Conservation (phyloP, 257 asterid species). For the Solanum pinnatisectum region DNA sequence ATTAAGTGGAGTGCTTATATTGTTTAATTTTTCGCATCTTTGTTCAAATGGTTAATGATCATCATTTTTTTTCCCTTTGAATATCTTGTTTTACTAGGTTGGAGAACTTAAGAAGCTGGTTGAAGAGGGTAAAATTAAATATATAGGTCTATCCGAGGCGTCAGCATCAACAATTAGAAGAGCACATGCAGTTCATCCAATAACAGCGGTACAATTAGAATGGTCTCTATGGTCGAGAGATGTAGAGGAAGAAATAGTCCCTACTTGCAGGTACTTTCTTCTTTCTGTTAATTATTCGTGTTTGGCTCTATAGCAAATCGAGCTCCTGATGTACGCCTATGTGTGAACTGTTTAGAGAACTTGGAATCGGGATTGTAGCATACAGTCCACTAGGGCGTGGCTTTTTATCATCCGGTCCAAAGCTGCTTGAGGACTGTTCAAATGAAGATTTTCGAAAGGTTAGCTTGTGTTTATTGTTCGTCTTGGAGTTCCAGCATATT, state of each 20-base stretch:
- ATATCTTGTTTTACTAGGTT: slow-evolving; percentile 21
- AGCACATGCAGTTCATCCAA: slow-evolving; percentile 69
- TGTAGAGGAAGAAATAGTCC: slow-evolving; percentile 49
- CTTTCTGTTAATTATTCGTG: background rate
- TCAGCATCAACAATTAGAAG: slow-evolving; percentile 64
- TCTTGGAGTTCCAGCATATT: background rate
- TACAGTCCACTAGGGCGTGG: slow-evolving; percentile 54
- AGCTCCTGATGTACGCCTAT: background rate
- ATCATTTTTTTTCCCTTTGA: background rate
- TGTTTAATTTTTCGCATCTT: background rate
- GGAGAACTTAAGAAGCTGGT: slow-evolving; percentile 70
- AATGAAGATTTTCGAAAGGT: slow-evolving; percentile 34
- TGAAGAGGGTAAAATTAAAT: slow-evolving; percentile 70
- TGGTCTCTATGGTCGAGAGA: slow-evolving; percentile 79
- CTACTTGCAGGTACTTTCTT: slow-evolving; percentile 44
- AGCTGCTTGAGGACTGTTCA: slow-evolving; percentile 15
- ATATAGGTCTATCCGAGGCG: slow-evolving; percentile 71
- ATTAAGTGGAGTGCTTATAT: background rate
- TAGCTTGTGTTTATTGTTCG: background rate
- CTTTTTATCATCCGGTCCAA: slow-evolving; percentile 39
- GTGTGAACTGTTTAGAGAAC: slow-evolving; percentile 23
- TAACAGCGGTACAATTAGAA: slow-evolving; percentile 61
- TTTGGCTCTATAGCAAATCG: background rate
- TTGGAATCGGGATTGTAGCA: slow-evolving; percentile 45
- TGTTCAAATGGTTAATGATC: background rate